Conservation (phyloP, 345 rosid genomes). For the Luvunga scandens region DNA sequence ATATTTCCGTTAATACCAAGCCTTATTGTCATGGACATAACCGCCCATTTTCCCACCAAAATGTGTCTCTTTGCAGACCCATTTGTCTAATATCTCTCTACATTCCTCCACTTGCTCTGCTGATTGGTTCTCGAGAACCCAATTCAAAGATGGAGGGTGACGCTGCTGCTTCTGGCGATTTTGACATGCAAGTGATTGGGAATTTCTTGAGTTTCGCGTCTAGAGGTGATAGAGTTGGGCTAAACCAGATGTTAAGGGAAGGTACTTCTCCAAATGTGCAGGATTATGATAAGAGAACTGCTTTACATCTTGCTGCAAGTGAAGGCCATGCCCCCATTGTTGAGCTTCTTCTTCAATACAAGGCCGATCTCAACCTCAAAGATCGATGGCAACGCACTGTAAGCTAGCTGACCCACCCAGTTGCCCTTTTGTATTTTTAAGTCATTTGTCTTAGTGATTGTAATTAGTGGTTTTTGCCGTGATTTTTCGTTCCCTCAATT, state of each 20-base stretch:
- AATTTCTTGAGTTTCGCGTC: constrained; percentile 62
- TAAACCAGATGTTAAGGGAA: constrained; percentile 55
- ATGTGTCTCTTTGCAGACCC: not conserved
- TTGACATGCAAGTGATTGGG: constrained; percentile 59
- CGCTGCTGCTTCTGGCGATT: constrained; percentile 17
- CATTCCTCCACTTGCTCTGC: not conserved
- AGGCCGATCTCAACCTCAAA: constrained; percentile 50
- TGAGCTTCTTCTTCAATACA: constrained; percentile 58
- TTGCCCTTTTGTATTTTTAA: not conserved
- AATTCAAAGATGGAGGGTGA: constrained; percentile 14
- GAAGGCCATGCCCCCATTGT: constrained; percentile 64
- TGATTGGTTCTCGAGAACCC: not conserved
- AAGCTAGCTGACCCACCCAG: constrained; percentile 2
- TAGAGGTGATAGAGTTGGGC: constrained; percentile 60
- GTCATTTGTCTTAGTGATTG: not conserved
- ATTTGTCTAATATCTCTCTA: not conserved
- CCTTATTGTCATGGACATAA: constrained; percentile 14
- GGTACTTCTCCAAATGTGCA: constrained; percentile 58
- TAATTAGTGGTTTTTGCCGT: not conserved
- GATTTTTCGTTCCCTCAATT: not conserved
- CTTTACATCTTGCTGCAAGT: constrained; percentile 65
- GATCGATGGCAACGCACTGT: constrained; percentile 64
- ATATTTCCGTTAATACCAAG: constrained; percentile 9
- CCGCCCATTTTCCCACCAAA: constrained; percentile 26
- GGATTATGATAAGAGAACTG: constrained; percentile 58